Base-by-base conservation (phyloP, 2,329 filamentous ascomycete species). In the Fusarium sp. region DNA sequence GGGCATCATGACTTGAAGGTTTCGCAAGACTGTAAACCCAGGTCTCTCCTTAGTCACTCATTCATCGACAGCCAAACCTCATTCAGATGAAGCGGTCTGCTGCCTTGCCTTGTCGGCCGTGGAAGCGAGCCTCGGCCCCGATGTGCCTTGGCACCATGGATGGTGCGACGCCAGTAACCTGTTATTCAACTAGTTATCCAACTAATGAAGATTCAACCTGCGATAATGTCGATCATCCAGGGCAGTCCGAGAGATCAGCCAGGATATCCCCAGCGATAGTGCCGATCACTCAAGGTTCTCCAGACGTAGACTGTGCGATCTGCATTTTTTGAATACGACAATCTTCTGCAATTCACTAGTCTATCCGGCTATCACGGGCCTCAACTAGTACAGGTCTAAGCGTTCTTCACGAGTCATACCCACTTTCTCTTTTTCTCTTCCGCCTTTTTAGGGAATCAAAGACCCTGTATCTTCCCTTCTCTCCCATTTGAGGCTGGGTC, bases 231-330 rank as follows among this genome's bases (percentile, higher is more conserved):
- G 22, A 29, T 50, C 24, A 50, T 29, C 45, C 24, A 47, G 34
- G 34, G 34, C 34, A 35, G 13, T 35, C 34, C 34, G 34, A 35
- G 34, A 14, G 34, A 35, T 35, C 34, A 35, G 10, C 38, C 10
- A 24, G 47, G 47, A 27, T 29, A 13, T 29, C n/a, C 20, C 20
- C 13, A 22, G 47, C 18, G 47, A 31, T 52, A 16, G 24, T 18
- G n/a, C 14, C 52, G 52, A 61, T 57, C 42, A 40, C 20, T 11
- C 57, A 62, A 13, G 69, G 35, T 70, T 72, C 70, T 58, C 60
- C 69, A 47, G 65, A 42, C 20, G 57, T 56, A 11, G 59, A 47
- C 64, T 66, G 13, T 20, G 16, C 18, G 70, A 72, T 72, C 65
- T 69, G 35, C 69, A 72, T 54, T 50, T 31, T 31, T 37, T 66